Evolutionary conservation across 2,329 filamentous ascomycete genomes (phyloP).

Genomic region (Macrophomina tecta): DNA sequence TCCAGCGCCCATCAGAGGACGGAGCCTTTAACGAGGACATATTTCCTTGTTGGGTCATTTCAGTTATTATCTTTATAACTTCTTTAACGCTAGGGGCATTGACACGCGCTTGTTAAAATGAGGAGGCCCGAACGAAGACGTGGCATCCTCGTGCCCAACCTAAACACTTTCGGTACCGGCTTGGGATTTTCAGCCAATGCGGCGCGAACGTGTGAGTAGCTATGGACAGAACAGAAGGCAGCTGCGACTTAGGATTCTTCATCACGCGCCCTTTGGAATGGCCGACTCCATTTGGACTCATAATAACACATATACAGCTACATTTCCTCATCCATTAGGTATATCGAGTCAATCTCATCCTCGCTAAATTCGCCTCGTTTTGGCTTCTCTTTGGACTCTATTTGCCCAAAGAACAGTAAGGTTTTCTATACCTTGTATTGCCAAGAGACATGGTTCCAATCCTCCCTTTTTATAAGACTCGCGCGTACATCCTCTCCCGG

Average conservation of each 20-base stretch:
- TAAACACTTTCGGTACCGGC: neutral
- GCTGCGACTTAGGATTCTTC: neutral
- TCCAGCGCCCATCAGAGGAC: neutral
- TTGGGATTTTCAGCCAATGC: neutral
- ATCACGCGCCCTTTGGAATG: neutral
- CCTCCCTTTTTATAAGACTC: neutral
- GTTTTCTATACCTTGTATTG: neutral
- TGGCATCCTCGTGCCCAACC: neutral
- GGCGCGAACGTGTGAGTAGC: neutral
- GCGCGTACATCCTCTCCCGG: constrained; percentile 8
- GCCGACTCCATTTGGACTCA: neutral
- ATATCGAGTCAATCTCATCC: too few species aligned
- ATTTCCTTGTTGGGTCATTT: neutral
- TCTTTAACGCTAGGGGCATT: neutral
- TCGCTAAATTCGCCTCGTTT: too few species aligned
- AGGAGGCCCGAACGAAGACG: neutral
- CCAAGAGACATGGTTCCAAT: constrained; percentile 11
- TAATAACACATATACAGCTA: too few species aligned
- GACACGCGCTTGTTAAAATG: neutral
- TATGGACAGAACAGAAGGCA: neutral
- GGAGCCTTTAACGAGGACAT: neutral
- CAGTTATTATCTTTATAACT: too few species aligned
- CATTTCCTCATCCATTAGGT: too few species aligned
- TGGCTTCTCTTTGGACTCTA: too few species aligned
- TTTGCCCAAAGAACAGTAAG: too few species aligned